Conservation (phyloP, 2,329 filamentous ascomycete species). For the Alternaria dauci region DNA sequence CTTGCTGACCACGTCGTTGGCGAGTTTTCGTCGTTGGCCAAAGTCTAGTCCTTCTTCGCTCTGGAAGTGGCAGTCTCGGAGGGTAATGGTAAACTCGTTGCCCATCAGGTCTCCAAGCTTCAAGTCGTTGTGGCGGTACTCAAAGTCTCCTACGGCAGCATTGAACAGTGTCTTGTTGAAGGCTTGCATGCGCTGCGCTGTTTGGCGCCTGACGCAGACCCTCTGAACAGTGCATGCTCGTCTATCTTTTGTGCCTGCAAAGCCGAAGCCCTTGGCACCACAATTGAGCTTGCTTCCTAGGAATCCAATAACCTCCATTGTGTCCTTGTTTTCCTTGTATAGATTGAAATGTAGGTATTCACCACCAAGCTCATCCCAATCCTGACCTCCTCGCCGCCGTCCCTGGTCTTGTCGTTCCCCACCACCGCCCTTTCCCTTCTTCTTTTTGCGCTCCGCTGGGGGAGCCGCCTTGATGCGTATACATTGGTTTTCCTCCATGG, state of each 20-base stretch:
- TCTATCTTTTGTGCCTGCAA: constrained; percentile 91
- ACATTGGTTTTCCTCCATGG: constrained; percentile 74
- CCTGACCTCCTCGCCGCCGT: constrained; percentile 49
- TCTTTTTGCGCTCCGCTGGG: constrained; percentile 48
- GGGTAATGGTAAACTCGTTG: constrained; percentile 91
- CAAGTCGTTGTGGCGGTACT: constrained; percentile 74
- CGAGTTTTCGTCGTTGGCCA: constrained; percentile 56
- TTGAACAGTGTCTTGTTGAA: constrained; percentile 69
- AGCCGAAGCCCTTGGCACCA: constrained; percentile 73
- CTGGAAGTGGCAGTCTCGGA: constrained; percentile 81
- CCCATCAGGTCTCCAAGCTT: constrained; percentile 84
- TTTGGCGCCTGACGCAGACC: constrained; percentile 71
- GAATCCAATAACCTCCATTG: constrained; percentile 86
- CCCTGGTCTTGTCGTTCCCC: constrained; percentile 34
- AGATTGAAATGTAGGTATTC: constrained; percentile 90
- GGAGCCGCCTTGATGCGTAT: constrained; percentile 65
- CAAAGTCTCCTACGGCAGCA: constrained; percentile 78
- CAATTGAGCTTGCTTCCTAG: constrained; percentile 77
- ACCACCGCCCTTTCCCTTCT: constrained; percentile 33
- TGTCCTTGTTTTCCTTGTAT: constrained; percentile 97
- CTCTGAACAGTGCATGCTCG: constrained; percentile 86
- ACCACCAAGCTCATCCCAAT: constrained; percentile 74
- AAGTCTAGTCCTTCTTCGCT: constrained; percentile 48
- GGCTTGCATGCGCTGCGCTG: constrained; percentile 69
- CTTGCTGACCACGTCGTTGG: constrained; percentile 60